Percentiles rank a stretch among this genome's conserved stretches.
These are phyloP conservation scores for Tylopilus rubrobrunneus DNA, from an alignment of 768 basidiomycete genomes.

Conservation along the genomic window DNA sequence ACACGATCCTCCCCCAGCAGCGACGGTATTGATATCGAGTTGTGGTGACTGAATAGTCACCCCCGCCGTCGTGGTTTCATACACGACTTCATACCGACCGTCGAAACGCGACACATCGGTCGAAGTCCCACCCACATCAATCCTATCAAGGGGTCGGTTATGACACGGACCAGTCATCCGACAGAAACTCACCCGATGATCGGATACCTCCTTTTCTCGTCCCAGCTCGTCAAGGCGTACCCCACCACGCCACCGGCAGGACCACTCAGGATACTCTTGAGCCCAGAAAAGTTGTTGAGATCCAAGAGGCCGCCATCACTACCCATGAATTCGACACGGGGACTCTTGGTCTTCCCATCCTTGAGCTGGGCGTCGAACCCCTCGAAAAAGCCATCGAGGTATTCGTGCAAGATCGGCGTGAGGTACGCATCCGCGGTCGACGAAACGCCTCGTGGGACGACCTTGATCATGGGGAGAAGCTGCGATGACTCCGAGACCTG, in stretches of 20 bases:
- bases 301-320: slow-evolving; percentile 87
- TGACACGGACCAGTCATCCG: neutral
- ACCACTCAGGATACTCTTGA: slow-evolving; percentile 90
- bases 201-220: slow-evolving; percentile 60
- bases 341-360: slow-evolving; percentile 54
- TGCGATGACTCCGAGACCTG: slow-evolving; percentile 87
- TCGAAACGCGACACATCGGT: slow-evolving; percentile 94
- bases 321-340: slow-evolving; percentile 92
- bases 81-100: slow-evolving; percentile 87
- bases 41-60: slow-evolving; percentile 91
- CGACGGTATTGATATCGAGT: slow-evolving; percentile 93
- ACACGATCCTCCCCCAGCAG: slow-evolving; percentile 91
- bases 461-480: slow-evolving; percentile 92
- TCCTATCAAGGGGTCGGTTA: slow-evolving; percentile 35
- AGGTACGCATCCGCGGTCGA: slow-evolving; percentile 95
- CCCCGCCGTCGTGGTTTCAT: slow-evolving; percentile 94
- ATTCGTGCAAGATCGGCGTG: slow-evolving; percentile 79
- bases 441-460: slow-evolving; percentile 89
- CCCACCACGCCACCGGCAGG: slow-evolving; percentile 97
- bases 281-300: slow-evolving; percentile 79
- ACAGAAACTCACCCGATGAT: slow-evolving; percentile 70
- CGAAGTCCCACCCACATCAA: slow-evolving; percentile 94
- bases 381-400: slow-evolving; percentile 87
- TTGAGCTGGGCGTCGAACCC: slow-evolving; percentile 79
- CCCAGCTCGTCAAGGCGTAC: slow-evolving; percentile 87